These are phyloP conservation scores for Colletotrichum shisoi DNA, from an alignment of 2,329 filamentous ascomycete species.

Conservation along the genomic window DNA sequence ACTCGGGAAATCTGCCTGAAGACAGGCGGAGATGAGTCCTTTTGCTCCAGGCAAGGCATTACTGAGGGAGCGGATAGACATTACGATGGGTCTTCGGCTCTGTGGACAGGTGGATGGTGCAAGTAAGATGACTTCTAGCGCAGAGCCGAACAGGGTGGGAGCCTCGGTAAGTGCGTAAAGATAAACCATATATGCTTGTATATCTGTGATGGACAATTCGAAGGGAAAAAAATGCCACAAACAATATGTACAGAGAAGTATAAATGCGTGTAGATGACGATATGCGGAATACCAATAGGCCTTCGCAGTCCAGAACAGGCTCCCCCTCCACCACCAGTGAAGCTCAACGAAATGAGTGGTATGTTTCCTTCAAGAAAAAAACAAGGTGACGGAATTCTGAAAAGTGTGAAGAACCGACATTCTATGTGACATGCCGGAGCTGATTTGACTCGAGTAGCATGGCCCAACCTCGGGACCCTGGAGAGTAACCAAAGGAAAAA, in stretches of 20 bases:
- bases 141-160: not conserved
- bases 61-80: too few species aligned
- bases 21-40: not conserved
- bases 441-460: conserved; percentile 3
- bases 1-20: conserved; percentile 25
- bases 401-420: not conserved
- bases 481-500: not conserved
- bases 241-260: conserved; percentile 25
- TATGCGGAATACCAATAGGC: conserved; percentile 10
- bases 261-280: conserved; percentile 12
- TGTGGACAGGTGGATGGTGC: not conserved
- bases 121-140: too few species aligned
- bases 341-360: conserved; percentile 26
- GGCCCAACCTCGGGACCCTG: not conserved
- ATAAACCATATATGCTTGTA: not conserved
- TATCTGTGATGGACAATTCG: not conserved
- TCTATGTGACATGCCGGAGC: conserved; percentile 22
- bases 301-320: not conserved
- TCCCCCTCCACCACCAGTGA: not conserved
- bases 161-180: not conserved
- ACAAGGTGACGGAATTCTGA: not conserved
- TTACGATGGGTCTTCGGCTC: not conserved
- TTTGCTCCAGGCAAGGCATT: not conserved
- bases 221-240: not conserved
- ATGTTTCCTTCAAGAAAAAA: conserved; percentile 17